A percentile compares a stretch with the other conserved stretches of the same genome.
phyloP scores from a whole-genome alignment of 1,284 basidiomycete species.

The Marasmius oreades region DNA sequence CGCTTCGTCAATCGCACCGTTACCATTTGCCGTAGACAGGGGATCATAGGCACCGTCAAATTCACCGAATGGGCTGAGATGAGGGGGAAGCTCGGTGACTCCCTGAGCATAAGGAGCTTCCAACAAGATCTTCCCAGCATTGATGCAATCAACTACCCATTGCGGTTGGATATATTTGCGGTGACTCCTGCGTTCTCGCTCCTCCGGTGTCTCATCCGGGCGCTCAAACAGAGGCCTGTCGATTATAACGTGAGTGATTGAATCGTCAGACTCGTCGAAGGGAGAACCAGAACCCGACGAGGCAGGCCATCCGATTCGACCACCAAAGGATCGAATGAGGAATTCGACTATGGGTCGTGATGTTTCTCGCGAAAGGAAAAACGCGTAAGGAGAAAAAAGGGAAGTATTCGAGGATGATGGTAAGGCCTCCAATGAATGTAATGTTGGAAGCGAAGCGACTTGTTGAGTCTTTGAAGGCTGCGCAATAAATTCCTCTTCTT shows the following conservation, averaged over 20 bases:
- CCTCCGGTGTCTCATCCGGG: conserved; percentile 50
- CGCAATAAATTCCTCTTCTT: conserved; percentile 70
- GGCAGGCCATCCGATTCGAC: conserved; percentile 85
- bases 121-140: conserved; percentile 80
- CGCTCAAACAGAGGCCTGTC: conserved; percentile 75
- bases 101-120: conserved; percentile 90
- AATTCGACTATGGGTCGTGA: conserved; percentile 95
- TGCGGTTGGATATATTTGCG: conserved; percentile 95
- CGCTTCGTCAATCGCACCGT: conserved; percentile 31
- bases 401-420: conserved; percentile 50
- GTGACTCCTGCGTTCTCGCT: conserved; percentile 61
- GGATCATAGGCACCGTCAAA: conserved; percentile 78
- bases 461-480: conserved; percentile 61
- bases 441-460: conserved; percentile 66
- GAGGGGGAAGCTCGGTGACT: conserved; percentile 79
- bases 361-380: conserved; percentile 95
- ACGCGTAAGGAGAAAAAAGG: conserved; percentile 86
- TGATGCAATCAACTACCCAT: conserved; percentile 97
- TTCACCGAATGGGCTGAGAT: conserved; percentile 94
- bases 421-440: conserved; percentile 67
- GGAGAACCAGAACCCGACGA: conserved; percentile 85
- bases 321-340: conserved; percentile 89
- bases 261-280: conserved; percentile 66
- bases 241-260: conserved; percentile 95
- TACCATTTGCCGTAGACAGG: conserved; percentile 34